Percentiles rank a stretch among this genome's conserved stretches.
phyloP scores from a whole-genome alignment of 2,329 filamentous ascomycete species.

The Neopestalotiopsis rosae region DNA sequence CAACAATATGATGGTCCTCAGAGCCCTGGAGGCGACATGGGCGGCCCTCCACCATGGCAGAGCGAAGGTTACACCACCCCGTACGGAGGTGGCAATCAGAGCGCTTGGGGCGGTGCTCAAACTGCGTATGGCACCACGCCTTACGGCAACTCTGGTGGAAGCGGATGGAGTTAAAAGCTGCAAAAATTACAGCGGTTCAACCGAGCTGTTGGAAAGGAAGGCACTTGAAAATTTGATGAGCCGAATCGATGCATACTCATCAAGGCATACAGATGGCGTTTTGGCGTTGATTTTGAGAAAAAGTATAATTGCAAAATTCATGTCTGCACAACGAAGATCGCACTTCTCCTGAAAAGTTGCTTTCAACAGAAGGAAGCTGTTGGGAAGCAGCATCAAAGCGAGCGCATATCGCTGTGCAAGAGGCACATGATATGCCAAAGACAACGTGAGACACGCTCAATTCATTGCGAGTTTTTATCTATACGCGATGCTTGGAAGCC shows the following conservation, averaged over 20 bases:
- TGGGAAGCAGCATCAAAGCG: neutral
- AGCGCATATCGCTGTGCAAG: neutral
- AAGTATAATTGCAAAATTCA: neutral
- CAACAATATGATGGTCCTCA: conserved; percentile 65
- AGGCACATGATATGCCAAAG: neutral
- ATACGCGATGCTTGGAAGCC: neutral
- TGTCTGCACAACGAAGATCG: neutral
- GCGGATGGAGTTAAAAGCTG: conserved; percentile 43
- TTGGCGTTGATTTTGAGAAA: conserved; percentile 1
- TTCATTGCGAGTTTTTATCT: neutral
- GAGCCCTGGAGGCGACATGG: conserved; percentile 68
- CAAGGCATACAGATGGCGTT: conserved; percentile 5
- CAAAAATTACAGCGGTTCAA: too few species aligned
- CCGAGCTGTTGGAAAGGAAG: neutral
- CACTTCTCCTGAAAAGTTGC: neutral
- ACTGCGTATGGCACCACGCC: conserved; percentile 47
- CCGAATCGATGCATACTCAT: neutral
- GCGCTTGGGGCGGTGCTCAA: conserved; percentile 65
- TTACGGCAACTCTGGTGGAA: conserved; percentile 56
- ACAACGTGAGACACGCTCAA: neutral
- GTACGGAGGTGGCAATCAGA: conserved; percentile 64
- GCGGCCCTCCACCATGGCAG: conserved; percentile 62
- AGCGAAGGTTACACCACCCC: conserved; percentile 74
- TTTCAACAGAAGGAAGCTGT: neutral
- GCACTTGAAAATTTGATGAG: neutral